Conservation (phyloP, 108 stramenopile species). For the Licmophora abbreviata region DNA sequence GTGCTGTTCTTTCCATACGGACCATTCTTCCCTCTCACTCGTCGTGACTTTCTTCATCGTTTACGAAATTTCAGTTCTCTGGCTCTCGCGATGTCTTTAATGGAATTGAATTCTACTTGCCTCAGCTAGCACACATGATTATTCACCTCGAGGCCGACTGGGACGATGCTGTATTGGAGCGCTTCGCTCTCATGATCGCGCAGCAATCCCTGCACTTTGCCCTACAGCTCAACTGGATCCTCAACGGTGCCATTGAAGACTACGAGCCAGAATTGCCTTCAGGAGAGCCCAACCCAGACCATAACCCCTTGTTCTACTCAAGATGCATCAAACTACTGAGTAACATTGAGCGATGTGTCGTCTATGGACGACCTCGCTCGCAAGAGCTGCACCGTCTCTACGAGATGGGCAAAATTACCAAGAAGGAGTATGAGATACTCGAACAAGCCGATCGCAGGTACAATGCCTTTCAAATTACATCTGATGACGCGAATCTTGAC, state of each 20-base stretch:
- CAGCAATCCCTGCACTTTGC: conserved; percentile 97
- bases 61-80: conserved; percentile 56
- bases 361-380: conserved; percentile 73
- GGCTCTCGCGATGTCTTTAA: conserved; percentile 93
- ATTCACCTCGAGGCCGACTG: conserved; percentile 95
- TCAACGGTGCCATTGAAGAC: conserved; percentile 97
- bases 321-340: conserved; percentile 90
- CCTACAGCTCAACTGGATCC: conserved; percentile 94
- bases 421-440: conserved; percentile 75
- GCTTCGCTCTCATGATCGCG: conserved; percentile 91
- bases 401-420: conserved; percentile 82
- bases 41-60: neutral
- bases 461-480: conserved; percentile 79
- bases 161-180: conserved; percentile 91
- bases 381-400: conserved; percentile 83
- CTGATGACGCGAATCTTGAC: conserved; percentile 25
- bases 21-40: too few relatives aligned
- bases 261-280: conserved; percentile 92
- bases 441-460: conserved; percentile 91
- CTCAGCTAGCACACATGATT: conserved; percentile 99
- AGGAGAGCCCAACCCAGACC: conserved; percentile 73
- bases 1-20: neutral
- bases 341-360: conserved; percentile 91
- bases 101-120: conserved; percentile 98
- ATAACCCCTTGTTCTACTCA: conserved; percentile 83